These are phyloP conservation scores for Amylostereum areolatum DNA, from an alignment of 1,284 basidiomycete genomes.

Conservation along the genomic window DNA sequence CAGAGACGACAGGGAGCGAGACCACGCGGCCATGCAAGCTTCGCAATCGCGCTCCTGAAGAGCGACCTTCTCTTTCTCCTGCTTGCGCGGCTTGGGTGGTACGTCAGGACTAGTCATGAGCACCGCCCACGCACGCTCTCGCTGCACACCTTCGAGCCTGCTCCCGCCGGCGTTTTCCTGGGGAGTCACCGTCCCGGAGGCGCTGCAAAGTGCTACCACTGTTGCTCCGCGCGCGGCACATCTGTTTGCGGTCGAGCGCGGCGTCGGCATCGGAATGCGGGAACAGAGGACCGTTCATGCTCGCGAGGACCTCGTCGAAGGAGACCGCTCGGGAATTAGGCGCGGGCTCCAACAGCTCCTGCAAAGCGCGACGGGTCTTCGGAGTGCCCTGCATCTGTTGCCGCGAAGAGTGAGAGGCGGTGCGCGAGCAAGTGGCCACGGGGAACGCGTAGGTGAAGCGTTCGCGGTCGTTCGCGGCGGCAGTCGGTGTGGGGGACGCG, in stretches of 20 bases:
- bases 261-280: neutral
- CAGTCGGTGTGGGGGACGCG: neutral
- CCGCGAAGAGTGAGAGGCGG: neutral
- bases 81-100: neutral
- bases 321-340: conserved; percentile 6
- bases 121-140: neutral
- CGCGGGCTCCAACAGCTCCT: conserved; percentile 2
- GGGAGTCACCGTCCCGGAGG: too few species aligned
- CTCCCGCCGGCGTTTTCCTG: too few species aligned
- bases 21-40: neutral
- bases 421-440: neutral
- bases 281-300: conserved; percentile 11
- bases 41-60: neutral
- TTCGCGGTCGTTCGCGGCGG: neutral
- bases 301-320: conserved; percentile 12
- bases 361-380: conserved; percentile 3
- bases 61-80: neutral
- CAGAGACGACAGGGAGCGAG: neutral
- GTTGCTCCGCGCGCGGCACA: too few species aligned
- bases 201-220: too few species aligned
- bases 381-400: conserved; percentile 1
- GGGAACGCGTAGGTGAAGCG: conserved; percentile 14
- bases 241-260: neutral
- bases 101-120: neutral
- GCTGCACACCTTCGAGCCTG: too few species aligned